Evolutionary conservation across 805 yeast genomes (phyloP), one percentile per base, ranked within the genome.

Genomic region (Metschnikowia similis): DNA sequence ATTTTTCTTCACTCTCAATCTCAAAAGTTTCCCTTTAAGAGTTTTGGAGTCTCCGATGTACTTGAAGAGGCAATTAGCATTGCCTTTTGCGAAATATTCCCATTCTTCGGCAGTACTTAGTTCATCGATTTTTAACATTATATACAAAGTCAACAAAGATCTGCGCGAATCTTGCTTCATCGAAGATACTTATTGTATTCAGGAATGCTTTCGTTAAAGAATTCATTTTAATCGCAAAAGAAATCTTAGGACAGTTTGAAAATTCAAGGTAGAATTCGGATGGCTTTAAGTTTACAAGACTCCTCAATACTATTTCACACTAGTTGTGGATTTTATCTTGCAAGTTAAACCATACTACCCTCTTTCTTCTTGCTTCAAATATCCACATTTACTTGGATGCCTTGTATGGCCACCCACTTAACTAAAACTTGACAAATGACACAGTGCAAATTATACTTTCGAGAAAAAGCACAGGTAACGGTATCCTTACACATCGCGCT

Each of bases 1-100:
- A 56, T 65, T 54, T 63, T 70, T 66, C 10, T 64, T 58, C n/a
- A 68, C 55, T 26, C 70, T 60, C 53, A 60, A 58, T 26, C 84
- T 60, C 26, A 79, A 55, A 9, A 76, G 68, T 50, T 72, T 73
- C 16, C 65, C 68, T 27, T 55, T 47, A 8, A 75, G 62, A 13
- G 56, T 55, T n/a, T 62, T 65, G 43, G 66, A 63, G 13, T 45
- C 36, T 0, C 81, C 82, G 1, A 48, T 55, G 53, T 77, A 76
- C 41, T 60, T 59, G 56, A 75, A 76, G 5, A 79, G 66, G 2
- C 73, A 71, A 51, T 79, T 79, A 36, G 84, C 83, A 21, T 71
- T 66, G 0, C 84, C 84, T 36, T 70, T 71, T 13, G 74, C 75
- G 40, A 74, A 62, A 54, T 68, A 72, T 6, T 49, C 48, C 83